Evolutionary conservation across 352 stramenopile genomes (phyloP), one percentile per base, ranked within the genome.

Genomic region (Phytophthora hybrid): DNA sequence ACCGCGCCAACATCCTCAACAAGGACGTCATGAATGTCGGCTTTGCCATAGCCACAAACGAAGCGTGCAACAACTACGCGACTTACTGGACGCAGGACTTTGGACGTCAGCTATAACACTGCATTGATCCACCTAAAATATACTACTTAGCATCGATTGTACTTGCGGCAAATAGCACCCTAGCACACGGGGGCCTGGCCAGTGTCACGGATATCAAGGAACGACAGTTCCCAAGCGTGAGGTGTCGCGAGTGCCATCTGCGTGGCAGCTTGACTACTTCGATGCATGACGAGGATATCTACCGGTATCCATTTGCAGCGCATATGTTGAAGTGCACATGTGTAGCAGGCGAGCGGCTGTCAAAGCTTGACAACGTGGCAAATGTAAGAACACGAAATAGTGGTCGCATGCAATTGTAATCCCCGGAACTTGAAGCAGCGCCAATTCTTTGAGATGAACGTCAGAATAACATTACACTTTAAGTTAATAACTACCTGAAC

Each of bases 81-180:
- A 72, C 73, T 34, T 87, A 86, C 65, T 87, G 79, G 79, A 87
- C 76, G 7, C 78, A 84, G 78, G 79, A 84, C 66, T 87, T 89
- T 52, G 75, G 59, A 11, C 61, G 55, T 39, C 5, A 26, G 23
- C 51, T 54, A 54, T 54, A 26, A 54, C 11, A 29, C 47, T 49
- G 41, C n/a, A 9, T 46, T 46, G 13, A 46, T 5, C 18, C 13
- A 46, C 5, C 13, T 46, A 9, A n/a, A 16, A 46, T 46, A 46
- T 16, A n/a, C 13, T 16, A 7, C 39, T 46, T 51, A 51, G 44
- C 7, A 23, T 51, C 18, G 2, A 51, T 51, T 51, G 16, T 13
- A 51, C 29, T 7, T 31, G 29, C 29, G 29, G 29, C 29, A 31
- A 31, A 13, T 19, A 51, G 16, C 44, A 51, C 44, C 14, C 44